A percentile compares a stretch with the other conserved stretches of the same genome.
These are phyloP conservation scores for Tubosaeta sp. DNA, from an alignment of 768 basidiomycete species.

Conservation along the genomic window DNA sequence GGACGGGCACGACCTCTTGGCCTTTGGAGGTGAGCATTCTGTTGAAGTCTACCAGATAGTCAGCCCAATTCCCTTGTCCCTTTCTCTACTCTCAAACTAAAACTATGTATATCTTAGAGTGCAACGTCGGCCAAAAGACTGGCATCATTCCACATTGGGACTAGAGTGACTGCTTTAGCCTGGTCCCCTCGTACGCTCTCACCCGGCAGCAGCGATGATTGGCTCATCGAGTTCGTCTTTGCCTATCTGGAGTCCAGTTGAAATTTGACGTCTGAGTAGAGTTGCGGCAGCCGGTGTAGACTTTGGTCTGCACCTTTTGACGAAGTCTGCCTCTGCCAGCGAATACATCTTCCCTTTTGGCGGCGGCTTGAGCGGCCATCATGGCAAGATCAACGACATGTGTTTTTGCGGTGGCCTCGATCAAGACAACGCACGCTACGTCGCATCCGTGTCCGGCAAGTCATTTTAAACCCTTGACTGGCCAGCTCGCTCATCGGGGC, in stretches of 20 bases:
- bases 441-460: slow-evolving; percentile 77
- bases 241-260: neutral
- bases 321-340: slow-evolving; percentile 43
- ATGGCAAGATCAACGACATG: slow-evolving; percentile 74
- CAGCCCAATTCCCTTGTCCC: slow-evolving; percentile 25
- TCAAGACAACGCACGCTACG: slow-evolving; percentile 64
- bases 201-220: slow-evolving; percentile 57
- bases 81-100: slow-evolving; percentile 4
- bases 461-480: neutral
- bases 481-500: slow-evolving; percentile 1
- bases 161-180: slow-evolving; percentile 66
- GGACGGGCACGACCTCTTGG: slow-evolving; percentile 64
- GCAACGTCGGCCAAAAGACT: slow-evolving; percentile 44
- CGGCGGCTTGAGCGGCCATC: slow-evolving; percentile 77
- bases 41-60: slow-evolving; percentile 67
- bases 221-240: slow-evolving; percentile 65
- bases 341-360: slow-evolving; percentile 69
- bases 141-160: slow-evolving; percentile 72
- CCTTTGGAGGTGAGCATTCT: slow-evolving; percentile 69
- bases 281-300: slow-evolving; percentile 65
- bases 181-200: slow-evolving; percentile 73
- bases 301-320: slow-evolving; percentile 67
- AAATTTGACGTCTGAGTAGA: slow-evolving; percentile 35
- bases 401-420: slow-evolving; percentile 73
- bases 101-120: slow-evolving; percentile 31